Conservation (phyloP, 108 stramenopile species). For the Bacterosira constricta region DNA sequence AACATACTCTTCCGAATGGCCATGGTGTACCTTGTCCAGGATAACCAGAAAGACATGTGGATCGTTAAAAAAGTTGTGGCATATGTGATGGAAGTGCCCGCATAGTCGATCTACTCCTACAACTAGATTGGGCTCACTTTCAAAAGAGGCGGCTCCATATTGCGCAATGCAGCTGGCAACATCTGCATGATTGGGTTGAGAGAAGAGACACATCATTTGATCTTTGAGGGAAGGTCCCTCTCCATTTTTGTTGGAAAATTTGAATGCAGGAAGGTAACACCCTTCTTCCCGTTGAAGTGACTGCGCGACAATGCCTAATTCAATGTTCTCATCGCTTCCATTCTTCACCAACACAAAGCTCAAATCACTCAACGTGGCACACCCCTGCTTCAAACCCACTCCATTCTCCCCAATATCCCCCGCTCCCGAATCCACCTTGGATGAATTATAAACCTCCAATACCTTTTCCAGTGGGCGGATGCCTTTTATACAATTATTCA, state of each 20-base stretch:
- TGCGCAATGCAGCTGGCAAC: constrained; percentile 24
- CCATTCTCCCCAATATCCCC: constrained; percentile 45
- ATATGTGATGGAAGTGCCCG: constrained; percentile 34
- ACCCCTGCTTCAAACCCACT: constrained; percentile 47
- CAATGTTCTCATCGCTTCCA: neutral
- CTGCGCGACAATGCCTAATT: constrained; percentile 50
- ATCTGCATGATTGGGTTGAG: constrained; percentile 5
- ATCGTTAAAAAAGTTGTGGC: neutral
- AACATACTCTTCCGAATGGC: constrained; percentile 14
- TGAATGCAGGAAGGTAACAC: constrained; percentile 42
- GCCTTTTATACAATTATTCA: constrained; percentile 36
- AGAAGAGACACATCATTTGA: constrained; percentile 32
- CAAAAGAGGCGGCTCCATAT: constrained; percentile 7
- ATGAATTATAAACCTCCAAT: constrained; percentile 53
- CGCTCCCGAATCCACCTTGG: constrained; percentile 40
- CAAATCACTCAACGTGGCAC: constrained; percentile 32
- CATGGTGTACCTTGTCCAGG: constrained; percentile 26
- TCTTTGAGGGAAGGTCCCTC: neutral
- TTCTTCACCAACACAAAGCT: constrained; percentile 37
- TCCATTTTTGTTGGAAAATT: constrained; percentile 18
- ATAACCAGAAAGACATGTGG: constrained; percentile 42
- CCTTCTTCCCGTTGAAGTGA: constrained; percentile 48
- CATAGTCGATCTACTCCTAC: constrained; percentile 52
- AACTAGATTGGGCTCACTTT: constrained; percentile 11
- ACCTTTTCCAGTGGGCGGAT: constrained; percentile 50